Conservation (phyloP, 2,329 filamentous ascomycete genomes). For the Sporothrix pseudoabietina region DNA sequence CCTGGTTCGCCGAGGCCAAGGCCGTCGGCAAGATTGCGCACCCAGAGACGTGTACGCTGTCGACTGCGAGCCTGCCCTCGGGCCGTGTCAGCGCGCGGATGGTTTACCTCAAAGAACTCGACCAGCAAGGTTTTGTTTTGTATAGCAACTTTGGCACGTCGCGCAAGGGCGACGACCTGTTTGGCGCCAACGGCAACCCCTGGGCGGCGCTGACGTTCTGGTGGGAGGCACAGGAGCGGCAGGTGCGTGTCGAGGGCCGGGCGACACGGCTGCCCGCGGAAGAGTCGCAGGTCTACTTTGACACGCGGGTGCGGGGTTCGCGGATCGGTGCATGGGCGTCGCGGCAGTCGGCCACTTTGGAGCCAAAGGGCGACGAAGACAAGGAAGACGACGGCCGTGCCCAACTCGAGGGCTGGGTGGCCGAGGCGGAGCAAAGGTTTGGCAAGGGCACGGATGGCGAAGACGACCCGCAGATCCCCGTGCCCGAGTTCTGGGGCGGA, state of each 20-base stretch:
- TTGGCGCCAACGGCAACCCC: slow-evolving; percentile 57
- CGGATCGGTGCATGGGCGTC: slow-evolving; percentile 93
- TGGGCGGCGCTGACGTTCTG: slow-evolving; percentile 85
- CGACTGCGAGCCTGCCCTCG: slow-evolving; percentile 79
- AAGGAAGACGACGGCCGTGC: slow-evolving; percentile 66
- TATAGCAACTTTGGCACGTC: slow-evolving; percentile 91
- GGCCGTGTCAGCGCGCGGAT: slow-evolving; percentile 82
- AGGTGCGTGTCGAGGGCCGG: slow-evolving; percentile 84
- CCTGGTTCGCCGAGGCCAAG: slow-evolving; percentile 81
- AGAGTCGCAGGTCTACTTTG: slow-evolving; percentile 72
- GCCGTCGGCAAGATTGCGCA: slow-evolving; percentile 57
- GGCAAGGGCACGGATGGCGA: slow-evolving; percentile 78
- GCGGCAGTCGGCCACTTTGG: slow-evolving; percentile 77
- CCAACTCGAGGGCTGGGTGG: slow-evolving; percentile 75
- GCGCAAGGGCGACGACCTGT: slow-evolving; percentile 67
- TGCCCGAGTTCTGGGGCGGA: slow-evolving; percentile 94
- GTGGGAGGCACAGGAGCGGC: slow-evolving; percentile 84
- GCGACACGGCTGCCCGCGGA: slow-evolving; percentile 66
- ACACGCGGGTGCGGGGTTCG: slow-evolving; percentile 73
- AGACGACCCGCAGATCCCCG: slow-evolving; percentile 75
- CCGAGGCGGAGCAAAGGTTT: slow-evolving; percentile 75
- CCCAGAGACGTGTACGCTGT: slow-evolving; percentile 85
- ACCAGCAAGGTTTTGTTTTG: slow-evolving; percentile 78
- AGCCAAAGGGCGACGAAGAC: slow-evolving; percentile 41
- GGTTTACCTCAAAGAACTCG: slow-evolving; percentile 95